Evolutionary conservation across 139 green algal genomes (phyloP), one percentile per base, ranked within the genome.

Genomic region (Micractinium conductrix): DNA sequence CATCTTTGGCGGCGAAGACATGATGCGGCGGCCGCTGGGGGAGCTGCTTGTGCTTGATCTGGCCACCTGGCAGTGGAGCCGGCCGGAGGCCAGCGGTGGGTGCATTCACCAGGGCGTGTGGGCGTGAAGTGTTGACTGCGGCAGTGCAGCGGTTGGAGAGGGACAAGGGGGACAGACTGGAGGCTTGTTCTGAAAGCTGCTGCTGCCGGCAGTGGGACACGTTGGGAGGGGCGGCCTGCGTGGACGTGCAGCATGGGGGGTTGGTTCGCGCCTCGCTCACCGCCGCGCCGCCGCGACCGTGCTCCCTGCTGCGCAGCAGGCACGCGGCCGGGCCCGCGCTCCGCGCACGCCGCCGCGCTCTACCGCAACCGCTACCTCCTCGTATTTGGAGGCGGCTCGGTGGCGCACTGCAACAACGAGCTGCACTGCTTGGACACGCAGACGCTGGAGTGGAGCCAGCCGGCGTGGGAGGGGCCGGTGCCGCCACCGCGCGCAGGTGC

Each of bases 381-480:
- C 0, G 79, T 96, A 4, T 95, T 96, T 84, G 93, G 94, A 30
- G 96, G 96, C 38, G 96, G 96, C 83, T 95, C 90, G 21, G 87
- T 97, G 48, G 93, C 95, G 16, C 92, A 89, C 50, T 99, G 96
- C 93, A 98, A 93, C 92, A 92, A 94, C 45, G 95, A 98, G 89
- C 19, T 98, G 65, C 84, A 91, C 44, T 55, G 96, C 44, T 88
- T 99, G 53, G 96, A 99, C 91, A 95, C 94, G 0, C 69, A 94
- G 5, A 94, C 87, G 1, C 73, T 95, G 70, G 74, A 81, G 17
- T 97, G 95, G 94, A 84, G 65, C n/a, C 65, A 87, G 62, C 89
- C 88, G 0, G 35, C 73, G 7, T 53, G 86, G 2, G 67, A 89
- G 14, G 93, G 95, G 12, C 48, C 74, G 3, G 67, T 87, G 63